Conservation (phyloP, 2,329 filamentous ascomycete species). For the Fusarium circinatum region DNA sequence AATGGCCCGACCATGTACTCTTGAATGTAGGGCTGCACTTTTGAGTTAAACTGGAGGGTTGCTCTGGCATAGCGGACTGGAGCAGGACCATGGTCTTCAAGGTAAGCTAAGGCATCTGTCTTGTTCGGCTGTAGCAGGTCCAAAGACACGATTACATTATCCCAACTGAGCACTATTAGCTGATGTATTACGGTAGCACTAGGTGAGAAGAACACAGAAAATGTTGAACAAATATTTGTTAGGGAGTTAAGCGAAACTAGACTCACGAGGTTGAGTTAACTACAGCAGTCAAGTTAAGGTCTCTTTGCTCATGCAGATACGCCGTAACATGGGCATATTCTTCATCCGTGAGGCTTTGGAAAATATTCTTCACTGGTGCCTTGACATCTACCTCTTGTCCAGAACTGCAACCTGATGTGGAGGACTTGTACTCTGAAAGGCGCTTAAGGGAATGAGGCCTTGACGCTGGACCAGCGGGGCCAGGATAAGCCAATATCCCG, state of each 20-base stretch:
- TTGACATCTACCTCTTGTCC: background rate
- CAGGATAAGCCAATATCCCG: background rate
- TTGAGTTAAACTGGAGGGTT: conserved; percentile 45
- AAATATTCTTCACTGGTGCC: conserved; percentile 17
- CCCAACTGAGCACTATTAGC: conserved; percentile 6
- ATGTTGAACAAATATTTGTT: background rate
- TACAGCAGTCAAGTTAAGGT: conserved; percentile 28
- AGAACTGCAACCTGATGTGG: background rate
- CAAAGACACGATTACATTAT: conserved; percentile 30
- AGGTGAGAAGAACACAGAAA: background rate
- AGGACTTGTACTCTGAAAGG: background rate
- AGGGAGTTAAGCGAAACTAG: background rate
- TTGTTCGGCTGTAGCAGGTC: conserved; percentile 61
- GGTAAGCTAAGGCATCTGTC: conserved; percentile 57
- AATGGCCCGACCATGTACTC: conserved; percentile 58
- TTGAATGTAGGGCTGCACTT: conserved; percentile 44
- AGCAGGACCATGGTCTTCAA: conserved; percentile 51
- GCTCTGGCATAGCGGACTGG: conserved; percentile 56
- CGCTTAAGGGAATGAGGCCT: conserved; percentile 20
- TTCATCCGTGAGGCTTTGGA: conserved; percentile 22
- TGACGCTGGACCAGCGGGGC: conserved; percentile 2
- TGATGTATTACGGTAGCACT: background rate
- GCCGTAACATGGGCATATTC: conserved; percentile 29
- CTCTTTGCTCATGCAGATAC: conserved; percentile 18
- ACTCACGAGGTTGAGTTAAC: conserved; percentile 29